Percentiles rank a stretch among this genome's conserved stretches.
Evolutionary conservation across 805 yeast genomes (phyloP).

Genomic region (Spathaspora sp.): DNA sequence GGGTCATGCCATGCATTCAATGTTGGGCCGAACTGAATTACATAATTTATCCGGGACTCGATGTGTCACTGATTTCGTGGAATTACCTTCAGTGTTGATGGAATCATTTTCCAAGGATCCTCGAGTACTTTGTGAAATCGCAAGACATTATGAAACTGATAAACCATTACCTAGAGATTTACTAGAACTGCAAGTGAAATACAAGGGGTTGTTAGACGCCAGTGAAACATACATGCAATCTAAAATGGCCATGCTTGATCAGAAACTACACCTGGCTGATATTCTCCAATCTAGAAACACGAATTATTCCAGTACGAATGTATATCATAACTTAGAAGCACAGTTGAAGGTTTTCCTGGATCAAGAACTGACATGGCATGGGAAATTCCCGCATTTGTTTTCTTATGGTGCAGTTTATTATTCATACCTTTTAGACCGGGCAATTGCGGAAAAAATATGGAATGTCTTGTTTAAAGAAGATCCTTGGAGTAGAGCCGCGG

Average conservation of each 20-base stretch:
- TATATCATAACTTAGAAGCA: slow-evolving; percentile 66
- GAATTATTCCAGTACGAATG: slow-evolving; percentile 36
- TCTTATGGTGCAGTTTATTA: slow-evolving; percentile 95
- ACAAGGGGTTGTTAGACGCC: slow-evolving; percentile 51
- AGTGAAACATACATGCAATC: slow-evolving; percentile 84
- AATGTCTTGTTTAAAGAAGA: slow-evolving; percentile 61
- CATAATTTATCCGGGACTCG: slow-evolving; percentile 95
- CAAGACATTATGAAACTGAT: slow-evolving; percentile 67
- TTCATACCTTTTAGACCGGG: slow-evolving; percentile 86
- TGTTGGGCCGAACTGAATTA: slow-evolving; percentile 85
- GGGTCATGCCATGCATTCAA: slow-evolving; percentile 99
- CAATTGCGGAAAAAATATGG: slow-evolving; percentile 88
- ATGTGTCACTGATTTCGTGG: slow-evolving; percentile 95
- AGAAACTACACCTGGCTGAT: slow-evolving; percentile 52
- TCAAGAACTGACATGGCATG: slow-evolving; percentile 79
- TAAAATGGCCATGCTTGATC: slow-evolving; percentile 88
- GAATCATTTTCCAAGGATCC: slow-evolving; percentile 86
- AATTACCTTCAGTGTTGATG: slow-evolving; percentile 93
- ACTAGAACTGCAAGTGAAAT: slow-evolving; percentile 49
- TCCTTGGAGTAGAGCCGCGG: slow-evolving; percentile 71
- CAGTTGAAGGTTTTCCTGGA: slow-evolving; percentile 63
- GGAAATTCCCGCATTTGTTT: slow-evolving; percentile 87
- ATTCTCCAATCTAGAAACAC: not conserved
- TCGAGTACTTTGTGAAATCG: slow-evolving; percentile 68
- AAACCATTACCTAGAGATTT: slow-evolving; percentile 51